Evolutionary conservation across 768 basidiomycete genomes (phyloP).

Genomic region (Suillus discolor): DNA sequence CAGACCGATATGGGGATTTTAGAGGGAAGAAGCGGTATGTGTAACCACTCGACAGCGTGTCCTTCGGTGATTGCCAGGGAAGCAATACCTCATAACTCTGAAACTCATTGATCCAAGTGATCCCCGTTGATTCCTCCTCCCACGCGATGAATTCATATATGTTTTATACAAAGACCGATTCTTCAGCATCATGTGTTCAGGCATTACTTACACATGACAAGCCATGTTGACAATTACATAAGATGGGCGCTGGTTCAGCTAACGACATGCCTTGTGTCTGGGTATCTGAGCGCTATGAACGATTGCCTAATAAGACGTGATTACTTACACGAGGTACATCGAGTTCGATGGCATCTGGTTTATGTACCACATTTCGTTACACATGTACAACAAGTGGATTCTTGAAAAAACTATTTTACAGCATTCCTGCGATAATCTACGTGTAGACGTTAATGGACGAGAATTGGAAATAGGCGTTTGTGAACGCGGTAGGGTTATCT

Average conservation of each 20-base stretch:
- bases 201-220: neutral
- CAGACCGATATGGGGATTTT: conserved; percentile 31
- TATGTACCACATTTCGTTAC: neutral
- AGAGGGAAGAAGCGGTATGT: conserved; percentile 33
- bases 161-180: neutral
- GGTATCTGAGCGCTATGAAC: neutral
- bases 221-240: neutral
- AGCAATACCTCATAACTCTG: neutral
- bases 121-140: neutral
- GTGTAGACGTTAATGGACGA: conserved; percentile 40
- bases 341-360: neutral
- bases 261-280: neutral
- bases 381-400: neutral
- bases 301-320: neutral
- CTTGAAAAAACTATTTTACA: neutral
- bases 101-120: neutral
- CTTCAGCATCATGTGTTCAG: conserved; percentile 1
- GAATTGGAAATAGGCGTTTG: conserved; percentile 45
- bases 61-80: neutral
- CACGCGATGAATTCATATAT: neutral
- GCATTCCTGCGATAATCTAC: neutral
- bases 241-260: neutral
- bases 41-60: neutral
- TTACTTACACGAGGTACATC: neutral
- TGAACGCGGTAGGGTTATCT: conserved; percentile 43